Evolutionary conservation across 2,329 filamentous ascomycete species (phyloP), one percentile per base, ranked within the genome.

Genomic region (Botrytis deweyae): DNA sequence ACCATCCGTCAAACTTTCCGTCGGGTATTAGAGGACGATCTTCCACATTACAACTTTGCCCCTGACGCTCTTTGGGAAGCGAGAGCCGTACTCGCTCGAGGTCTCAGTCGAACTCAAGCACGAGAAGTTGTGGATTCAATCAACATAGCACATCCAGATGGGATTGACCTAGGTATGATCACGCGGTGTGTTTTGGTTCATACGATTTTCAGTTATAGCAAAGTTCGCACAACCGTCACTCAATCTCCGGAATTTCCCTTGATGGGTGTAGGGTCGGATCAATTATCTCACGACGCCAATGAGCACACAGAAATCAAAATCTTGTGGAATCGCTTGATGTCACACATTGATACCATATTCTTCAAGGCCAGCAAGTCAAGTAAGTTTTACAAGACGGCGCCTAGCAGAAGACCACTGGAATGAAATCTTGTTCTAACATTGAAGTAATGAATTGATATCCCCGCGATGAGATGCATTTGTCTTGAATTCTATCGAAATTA

Each of bases 111-210:
- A 49, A n/a, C 16, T 49, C 46, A 73, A 14, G 71, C 71, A 5
- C 36, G 14, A 22, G 52, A 55, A 69, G 46, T 73, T 29, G 25
- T 73, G 42, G 33, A 73, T 69, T n/a, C 38, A 16, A 62, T 73
- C 42, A 61, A 69, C 14, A 29, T 42, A 36, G 36, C 40, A 49
- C 61, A 40, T 40, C 71, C 71, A n/a, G 40, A 49, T 33, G 71
- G 71, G 16, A 62, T 73, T 62, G 52, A 69, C 36, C 52, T 73
- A 6, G 71, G 71, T 69, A 18, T 69, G 6, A 49, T 52, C 36
- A 73, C 64, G 25, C 52, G 64, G 25, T 73, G 64, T 61, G 42
- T 59, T 46, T 62, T 73, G 29, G 8, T 69, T 18, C 71, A 73
- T 20, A 62, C 64, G 2, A 33, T 73, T 16, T 49, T 38, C n/a